Percentiles rank a stretch among this genome's conserved stretches.
Conservation (phyloP, 129 eudicot genomes). For the Flaveria bidentis region DNA sequence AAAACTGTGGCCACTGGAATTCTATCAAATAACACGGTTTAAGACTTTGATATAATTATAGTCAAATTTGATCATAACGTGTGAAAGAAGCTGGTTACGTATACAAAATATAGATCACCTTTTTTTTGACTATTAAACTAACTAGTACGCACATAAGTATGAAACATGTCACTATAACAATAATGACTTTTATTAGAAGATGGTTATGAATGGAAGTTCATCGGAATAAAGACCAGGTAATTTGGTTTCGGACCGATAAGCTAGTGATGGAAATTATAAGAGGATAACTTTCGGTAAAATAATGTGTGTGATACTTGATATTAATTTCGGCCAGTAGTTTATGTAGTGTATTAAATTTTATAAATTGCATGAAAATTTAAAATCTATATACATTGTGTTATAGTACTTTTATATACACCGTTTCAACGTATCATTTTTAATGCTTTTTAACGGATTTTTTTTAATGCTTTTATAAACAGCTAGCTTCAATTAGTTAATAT, state of each 20-base stretch:
- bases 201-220: no score
- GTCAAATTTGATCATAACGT: conserved; percentile 35
- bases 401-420: background rate
- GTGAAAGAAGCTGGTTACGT: conserved; percentile 23
- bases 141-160: background rate
- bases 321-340: no score
- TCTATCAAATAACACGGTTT: conserved; percentile 26
- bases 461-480: background rate
- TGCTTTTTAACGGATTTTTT: background rate
- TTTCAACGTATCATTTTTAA: background rate
- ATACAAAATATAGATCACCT: conserved; percentile 14
- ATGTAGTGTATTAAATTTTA: no score
- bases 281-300: no score
- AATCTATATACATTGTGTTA: no score
- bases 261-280: no score
- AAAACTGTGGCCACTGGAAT: conserved; percentile 17
- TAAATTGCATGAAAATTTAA: no score
- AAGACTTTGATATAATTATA: conserved; percentile 10
- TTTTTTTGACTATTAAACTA: conserved; percentile 16
- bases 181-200: no score
- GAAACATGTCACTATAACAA: no score
- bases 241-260: no score
- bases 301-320: no score
- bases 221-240: no score
- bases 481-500: background rate